phyloP scores from a whole-genome alignment of 495 filamentous ascomycete species.

The Xylaria flabelliformis region DNA sequence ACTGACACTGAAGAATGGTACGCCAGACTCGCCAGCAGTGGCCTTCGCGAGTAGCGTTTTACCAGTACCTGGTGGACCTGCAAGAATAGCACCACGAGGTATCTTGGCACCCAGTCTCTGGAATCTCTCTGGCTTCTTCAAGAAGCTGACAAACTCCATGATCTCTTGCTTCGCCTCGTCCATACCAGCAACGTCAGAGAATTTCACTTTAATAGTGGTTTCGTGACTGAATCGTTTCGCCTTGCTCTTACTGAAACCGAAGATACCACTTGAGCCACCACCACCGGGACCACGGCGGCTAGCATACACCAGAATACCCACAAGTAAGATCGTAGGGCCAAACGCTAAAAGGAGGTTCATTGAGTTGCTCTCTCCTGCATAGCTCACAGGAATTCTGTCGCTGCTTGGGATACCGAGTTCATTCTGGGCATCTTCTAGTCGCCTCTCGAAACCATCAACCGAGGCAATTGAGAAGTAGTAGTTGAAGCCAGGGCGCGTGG shows the following conservation, averaged over 20 bases:
- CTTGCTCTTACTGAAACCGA: constrained; percentile 92
- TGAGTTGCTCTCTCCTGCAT: constrained; percentile 75
- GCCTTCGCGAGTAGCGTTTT: constrained; percentile 98
- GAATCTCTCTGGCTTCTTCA: constrained; percentile 88
- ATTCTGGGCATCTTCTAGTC: constrained; percentile 83
- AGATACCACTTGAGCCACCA: constrained; percentile 79
- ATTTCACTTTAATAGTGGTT: constrained; percentile 93
- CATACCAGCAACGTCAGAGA: constrained; percentile 96
- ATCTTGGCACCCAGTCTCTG: constrained; percentile 96
- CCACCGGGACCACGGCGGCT: constrained; percentile 64
- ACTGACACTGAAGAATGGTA: constrained; percentile 97
- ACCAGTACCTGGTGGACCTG: constrained; percentile 95
- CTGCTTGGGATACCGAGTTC: constrained; percentile 82
- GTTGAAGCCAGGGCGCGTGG: constrained; percentile 70
- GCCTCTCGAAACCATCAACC: constrained; percentile 88
- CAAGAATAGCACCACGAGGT: constrained; percentile 93
- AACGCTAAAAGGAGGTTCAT: constrained; percentile 73
- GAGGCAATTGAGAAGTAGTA: constrained; percentile 98
- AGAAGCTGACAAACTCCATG: constrained; percentile 98
- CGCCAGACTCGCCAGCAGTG: constrained; percentile 94
- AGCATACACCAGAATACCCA: constrained; percentile 78
- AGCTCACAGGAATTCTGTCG: constrained; percentile 90
- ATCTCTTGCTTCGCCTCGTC: constrained; percentile 98
- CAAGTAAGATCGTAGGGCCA: constrained; percentile 84
- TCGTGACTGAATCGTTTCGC: constrained; percentile 98